These are phyloP conservation scores for Sordariomycetes sp. DNA, from an alignment of 2,329 filamentous ascomycete genomes.

Conservation along the genomic window DNA sequence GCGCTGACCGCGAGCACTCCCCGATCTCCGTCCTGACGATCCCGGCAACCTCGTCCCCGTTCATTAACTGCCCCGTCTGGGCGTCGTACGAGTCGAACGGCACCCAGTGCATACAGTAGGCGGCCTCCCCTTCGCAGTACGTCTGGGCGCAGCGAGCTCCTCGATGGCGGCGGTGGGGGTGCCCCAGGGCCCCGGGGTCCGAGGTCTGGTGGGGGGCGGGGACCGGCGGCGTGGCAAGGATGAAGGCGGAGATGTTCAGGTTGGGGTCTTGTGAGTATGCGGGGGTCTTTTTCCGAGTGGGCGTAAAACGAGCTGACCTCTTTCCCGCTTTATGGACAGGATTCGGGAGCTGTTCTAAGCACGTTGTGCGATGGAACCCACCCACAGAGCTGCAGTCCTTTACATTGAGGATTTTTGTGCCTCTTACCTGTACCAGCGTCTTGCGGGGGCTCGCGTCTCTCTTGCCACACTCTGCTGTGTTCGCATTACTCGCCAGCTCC, in stretches of 20 bases:
- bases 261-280: neutral
- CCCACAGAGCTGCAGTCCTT: too few species aligned
- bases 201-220: neutral
- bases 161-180: neutral
- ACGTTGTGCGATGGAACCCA: too few species aligned
- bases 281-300: neutral
- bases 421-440: too few species aligned
- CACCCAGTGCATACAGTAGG: conserved; percentile 28
- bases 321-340: too few species aligned
- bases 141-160: conserved; percentile 18
- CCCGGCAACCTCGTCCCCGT: neutral
- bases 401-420: too few species aligned
- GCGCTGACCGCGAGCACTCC: neutral
- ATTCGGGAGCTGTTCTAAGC: too few species aligned
- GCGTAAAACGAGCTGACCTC: too few species aligned
- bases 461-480: too few species aligned
- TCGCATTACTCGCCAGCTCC: too few species aligned
- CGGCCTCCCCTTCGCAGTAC: conserved; percentile 21
- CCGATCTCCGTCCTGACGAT: neutral
- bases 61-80: conserved; percentile 6
- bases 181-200: neutral
- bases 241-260: neutral
- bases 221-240: neutral
- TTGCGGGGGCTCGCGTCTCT: too few species aligned
- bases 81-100: conserved; percentile 22